Base-by-base conservation (phyloP, 257 asterid genomes). In the Rubia yunnanensis region DNA sequence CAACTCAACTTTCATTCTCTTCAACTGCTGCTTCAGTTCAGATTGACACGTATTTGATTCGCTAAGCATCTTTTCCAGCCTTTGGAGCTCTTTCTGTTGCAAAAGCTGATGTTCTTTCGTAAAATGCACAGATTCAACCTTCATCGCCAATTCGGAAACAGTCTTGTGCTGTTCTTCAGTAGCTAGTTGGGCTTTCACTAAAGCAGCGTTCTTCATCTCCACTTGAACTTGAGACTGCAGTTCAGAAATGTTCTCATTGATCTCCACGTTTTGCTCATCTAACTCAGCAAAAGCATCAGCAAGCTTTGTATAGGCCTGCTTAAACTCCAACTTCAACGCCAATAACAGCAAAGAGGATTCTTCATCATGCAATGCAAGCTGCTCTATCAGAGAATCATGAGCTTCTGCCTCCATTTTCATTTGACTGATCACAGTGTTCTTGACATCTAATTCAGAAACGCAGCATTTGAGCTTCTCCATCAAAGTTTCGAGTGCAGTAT, bases 291-390 rank as follows among this genome's bases (percentile, higher is more conserved):
- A 62, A 18, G 68, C 70, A 52, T 76, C 76, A 66, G 70, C 69
- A 76, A 79, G 70, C 73, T 83, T 80, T 56, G 54, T 68, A 13
- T 60, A 75, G 32, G 82, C 86, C 76, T 85, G 92, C 24, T 68
- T 72, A 65, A 89, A 82, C 71, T 82, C 89, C 2, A 85, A 85
- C 67, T 80, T 89, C 76, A 92, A 71, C 54, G 86, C 80, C 79
- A 89, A 66, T 39, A 83, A 55, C 81, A 78, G 58, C 44, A 85
- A 53, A 32, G 88, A 76, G 41, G 79, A 78, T 79, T 84, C 96
- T 64, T 82, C 83, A 74, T 83, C 86, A 73, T 77, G 73, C 59
- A 87, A 54, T 26, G 78, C 84, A 82, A 86, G 60, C 76, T 92
- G 72, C 67, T 75, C 52, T 41, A 78, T 75, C 63, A 80, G 27